phyloP scores from a whole-genome alignment of 192 early-diverging fungal genomes.

The Linnemannia zychae region DNA sequence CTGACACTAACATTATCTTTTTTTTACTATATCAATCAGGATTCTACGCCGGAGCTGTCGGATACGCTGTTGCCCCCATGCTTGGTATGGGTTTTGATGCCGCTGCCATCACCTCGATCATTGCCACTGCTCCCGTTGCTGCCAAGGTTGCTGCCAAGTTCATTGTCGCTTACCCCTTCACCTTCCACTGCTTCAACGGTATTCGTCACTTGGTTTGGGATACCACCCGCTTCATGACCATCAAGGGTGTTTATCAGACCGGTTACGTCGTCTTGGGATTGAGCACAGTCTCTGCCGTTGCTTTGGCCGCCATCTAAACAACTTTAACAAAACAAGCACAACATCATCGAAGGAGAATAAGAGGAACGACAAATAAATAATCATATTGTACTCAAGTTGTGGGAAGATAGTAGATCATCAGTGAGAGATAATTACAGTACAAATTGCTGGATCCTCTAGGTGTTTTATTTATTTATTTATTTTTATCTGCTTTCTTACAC shows the following conservation, averaged over 20 bases:
- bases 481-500: not conserved
- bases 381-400: not conserved
- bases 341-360: not conserved
- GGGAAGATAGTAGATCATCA: not conserved
- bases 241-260: conserved; percentile 85
- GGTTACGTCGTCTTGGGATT: conserved; percentile 83
- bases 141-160: conserved; percentile 81
- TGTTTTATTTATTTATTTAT: not conserved
- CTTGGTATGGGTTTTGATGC: conserved; percentile 75
- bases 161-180: conserved; percentile 76
- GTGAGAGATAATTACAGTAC: not conserved
- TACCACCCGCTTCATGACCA: conserved; percentile 72
- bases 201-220: conserved; percentile 96
- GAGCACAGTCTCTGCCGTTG: conserved; percentile 68
- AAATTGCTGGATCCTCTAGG: too few relatives aligned
- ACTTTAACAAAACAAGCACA: not conserved
- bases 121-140: conserved; percentile 76
- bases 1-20: not conserved
- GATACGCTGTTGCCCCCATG: conserved; percentile 75
- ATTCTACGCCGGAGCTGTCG: conserved; percentile 77
- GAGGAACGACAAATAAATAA: not conserved
- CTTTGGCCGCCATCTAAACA: conserved; percentile 68
- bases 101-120: conserved; percentile 72
- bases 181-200: conserved; percentile 90
- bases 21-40: conserved; percentile 31